These are phyloP conservation scores for Phytophthora lateralis DNA, from an alignment of 352 stramenopile species.

Conservation along the genomic window DNA sequence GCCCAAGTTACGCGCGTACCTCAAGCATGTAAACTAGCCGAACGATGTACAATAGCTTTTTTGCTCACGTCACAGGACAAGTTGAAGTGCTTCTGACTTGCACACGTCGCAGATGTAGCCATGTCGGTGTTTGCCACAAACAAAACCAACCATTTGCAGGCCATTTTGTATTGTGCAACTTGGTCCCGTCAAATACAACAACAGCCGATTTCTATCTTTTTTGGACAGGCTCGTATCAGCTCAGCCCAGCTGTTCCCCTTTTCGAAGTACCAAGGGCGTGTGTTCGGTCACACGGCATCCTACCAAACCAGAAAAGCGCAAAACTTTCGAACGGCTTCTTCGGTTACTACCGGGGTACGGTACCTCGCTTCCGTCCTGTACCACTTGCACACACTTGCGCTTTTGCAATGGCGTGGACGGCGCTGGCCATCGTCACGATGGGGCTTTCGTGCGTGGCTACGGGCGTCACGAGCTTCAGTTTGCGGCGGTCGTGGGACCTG, in stretches of 20 bases:
- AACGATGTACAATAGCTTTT: background rate
- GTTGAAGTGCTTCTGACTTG: background rate
- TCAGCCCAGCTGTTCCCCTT: background rate
- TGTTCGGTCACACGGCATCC: conserved; percentile 7
- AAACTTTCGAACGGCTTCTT: conserved; percentile 29
- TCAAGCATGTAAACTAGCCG: conserved; percentile 37
- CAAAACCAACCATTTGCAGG: no score
- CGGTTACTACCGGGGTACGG: conserved; percentile 12
- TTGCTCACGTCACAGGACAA: conserved; percentile 18
- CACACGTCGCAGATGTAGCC: background rate
- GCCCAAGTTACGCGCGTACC: conserved; percentile 20
- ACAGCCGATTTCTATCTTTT: no score
- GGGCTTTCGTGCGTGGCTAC: conserved; percentile 42
- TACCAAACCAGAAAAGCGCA: conserved; percentile 19
- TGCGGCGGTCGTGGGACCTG: conserved; percentile 51
- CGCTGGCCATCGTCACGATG: conserved; percentile 35
- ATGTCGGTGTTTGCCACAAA: no score
- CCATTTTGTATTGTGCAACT: no score
- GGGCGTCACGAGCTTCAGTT: conserved; percentile 43
- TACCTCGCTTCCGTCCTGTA: background rate
- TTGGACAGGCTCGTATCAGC: no score
- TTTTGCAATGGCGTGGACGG: conserved; percentile 37
- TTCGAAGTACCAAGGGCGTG: conserved; percentile 1
- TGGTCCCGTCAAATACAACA: no score
- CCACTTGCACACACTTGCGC: background rate